phyloP scores from a whole-genome alignment of 768 basidiomycete species.

The Suillus placidus region DNA sequence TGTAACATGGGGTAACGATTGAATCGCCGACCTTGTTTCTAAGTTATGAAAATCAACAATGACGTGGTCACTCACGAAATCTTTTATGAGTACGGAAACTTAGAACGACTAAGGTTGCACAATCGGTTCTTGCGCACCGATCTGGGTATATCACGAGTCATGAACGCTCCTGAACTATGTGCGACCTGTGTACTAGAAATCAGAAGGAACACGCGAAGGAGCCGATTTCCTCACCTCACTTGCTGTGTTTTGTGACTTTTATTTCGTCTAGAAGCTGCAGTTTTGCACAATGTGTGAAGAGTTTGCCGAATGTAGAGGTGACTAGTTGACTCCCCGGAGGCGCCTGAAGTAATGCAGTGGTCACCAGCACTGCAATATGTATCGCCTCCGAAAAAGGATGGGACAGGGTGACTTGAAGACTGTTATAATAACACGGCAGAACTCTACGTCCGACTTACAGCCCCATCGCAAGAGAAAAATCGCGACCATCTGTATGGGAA shows the following conservation, averaged over 20 bases:
- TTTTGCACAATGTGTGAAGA: background rate
- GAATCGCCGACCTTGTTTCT: background rate
- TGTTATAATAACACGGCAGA: background rate
- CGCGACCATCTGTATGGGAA: background rate
- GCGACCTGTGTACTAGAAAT: background rate
- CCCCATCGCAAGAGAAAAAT: background rate
- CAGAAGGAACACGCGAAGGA: background rate
- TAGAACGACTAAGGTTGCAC: background rate
- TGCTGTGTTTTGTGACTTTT: background rate
- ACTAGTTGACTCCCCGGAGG: background rate
- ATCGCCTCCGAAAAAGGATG: background rate
- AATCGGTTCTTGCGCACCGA: background rate
- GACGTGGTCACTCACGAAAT: background rate
- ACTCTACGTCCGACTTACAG: background rate
- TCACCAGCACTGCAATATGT: background rate
- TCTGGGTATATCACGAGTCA: background rate
- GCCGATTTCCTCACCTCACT: background rate
- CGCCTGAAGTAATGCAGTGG: background rate
- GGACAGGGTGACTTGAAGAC: background rate
- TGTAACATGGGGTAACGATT: background rate
- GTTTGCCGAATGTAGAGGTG: background rate
- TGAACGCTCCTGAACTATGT: background rate
- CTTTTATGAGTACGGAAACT: background rate
- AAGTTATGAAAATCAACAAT: conserved; percentile 1
- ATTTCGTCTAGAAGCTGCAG: background rate